Percentiles rank a stretch among this genome's conserved stretches.
Evolutionary conservation across 345 rosid species (phyloP).

Genomic region (Brassica napus): DNA sequence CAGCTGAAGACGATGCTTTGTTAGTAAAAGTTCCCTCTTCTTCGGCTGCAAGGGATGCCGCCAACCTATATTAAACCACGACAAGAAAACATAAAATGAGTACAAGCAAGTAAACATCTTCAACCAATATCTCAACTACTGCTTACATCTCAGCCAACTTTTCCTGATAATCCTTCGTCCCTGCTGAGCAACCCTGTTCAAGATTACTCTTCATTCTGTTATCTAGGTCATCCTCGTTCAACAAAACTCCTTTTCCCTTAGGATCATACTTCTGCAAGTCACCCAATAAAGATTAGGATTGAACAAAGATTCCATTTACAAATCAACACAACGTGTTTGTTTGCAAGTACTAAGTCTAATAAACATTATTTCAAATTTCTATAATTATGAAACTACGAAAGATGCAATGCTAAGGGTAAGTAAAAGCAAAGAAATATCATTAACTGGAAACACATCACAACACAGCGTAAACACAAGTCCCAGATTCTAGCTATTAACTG

Average conservation of each 20-base stretch:
- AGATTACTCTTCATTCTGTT: slow-evolving; percentile 20
- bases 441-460: background rate
- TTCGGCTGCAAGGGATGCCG: slow-evolving; percentile 63
- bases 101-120: slow-evolving; percentile 18
- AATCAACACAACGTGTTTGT: background rate
- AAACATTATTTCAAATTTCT: background rate
- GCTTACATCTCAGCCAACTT: slow-evolving; percentile 76
- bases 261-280: slow-evolving; percentile 41
- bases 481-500: background rate
- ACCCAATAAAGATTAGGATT: background rate
- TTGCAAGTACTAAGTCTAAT: background rate
- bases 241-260: slow-evolving; percentile 50
- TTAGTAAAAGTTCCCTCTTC: slow-evolving; percentile 40
- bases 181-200: slow-evolving; percentile 28
- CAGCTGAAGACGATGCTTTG: slow-evolving; percentile 50
- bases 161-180: slow-evolving; percentile 45
- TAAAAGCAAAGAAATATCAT: slow-evolving; percentile 2
- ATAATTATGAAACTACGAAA: background rate
- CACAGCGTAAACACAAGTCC: slow-evolving; percentile 4
- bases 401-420: slow-evolving; percentile 7
- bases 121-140: slow-evolving; percentile 11
- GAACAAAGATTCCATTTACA: background rate
- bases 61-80: slow-evolving; percentile 56
- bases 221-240: slow-evolving; percentile 34
- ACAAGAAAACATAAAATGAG: slow-evolving; percentile 26